Evolutionary conservation across 768 basidiomycete species (phyloP), one percentile per base, ranked within the genome.

Genomic region (Crucibulum laeve): DNA sequence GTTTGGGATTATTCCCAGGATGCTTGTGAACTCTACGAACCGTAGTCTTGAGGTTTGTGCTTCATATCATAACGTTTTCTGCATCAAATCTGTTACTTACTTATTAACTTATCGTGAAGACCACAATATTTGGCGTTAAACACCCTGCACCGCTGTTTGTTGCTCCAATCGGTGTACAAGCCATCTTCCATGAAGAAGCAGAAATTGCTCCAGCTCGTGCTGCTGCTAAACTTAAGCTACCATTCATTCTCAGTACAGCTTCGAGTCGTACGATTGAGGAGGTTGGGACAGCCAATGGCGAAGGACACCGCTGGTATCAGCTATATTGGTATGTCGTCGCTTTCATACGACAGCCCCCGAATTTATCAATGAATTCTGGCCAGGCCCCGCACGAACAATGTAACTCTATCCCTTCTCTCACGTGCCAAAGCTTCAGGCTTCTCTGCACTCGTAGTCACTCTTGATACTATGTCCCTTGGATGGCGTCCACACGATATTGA

Each of bases 121-220:
- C 80, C 2, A 84, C 78, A 2, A 67, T 89, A 26, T 84, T 89
- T 53, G 87, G 87, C 18, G 72, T 79, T 17, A 82, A 69, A 42
- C 69, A 84, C 46, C 61, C 77, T 1, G 62, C 74, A 0, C 88
- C 87, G 0, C 45, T 90, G 4, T 64, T 89, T 44, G 55, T 90
- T 28, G 84, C 82, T 0, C 82, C 89, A 5, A 77, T 91, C 33
- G 91, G 90, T 3, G 84, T 89, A 6, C 89, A 91, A 53, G 82
- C 79, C 5, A 80, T 87, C 46, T 73, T 88, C 49, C 76, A 83
- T 48, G 62, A 73, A 4, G 84, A 84, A 34, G 90, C 73, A 1
- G 91, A 93, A 54, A 61, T 86, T 18, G 87, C 80, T 1, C 68
- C 77, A 4, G 84, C 88, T 1, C 70, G 73, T 0, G 87, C 86